A percentile compares a stretch with the other conserved stretches of the same genome.
These are phyloP conservation scores for Guyanaporus albipodus DNA, from an alignment of 768 basidiomycete genomes.

Conservation along the genomic window DNA sequence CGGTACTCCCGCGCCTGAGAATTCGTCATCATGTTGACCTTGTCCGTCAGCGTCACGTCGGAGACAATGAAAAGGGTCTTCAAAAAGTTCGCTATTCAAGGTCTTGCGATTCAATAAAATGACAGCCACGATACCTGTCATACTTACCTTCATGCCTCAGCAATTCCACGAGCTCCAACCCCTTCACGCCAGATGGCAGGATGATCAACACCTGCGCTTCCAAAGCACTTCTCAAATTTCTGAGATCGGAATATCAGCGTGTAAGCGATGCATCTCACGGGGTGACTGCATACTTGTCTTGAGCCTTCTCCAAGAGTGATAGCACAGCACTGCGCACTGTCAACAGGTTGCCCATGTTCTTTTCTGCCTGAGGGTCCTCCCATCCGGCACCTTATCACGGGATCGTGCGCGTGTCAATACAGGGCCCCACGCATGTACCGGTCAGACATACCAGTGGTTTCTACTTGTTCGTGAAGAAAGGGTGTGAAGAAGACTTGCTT, in stretches of 20 bases:
- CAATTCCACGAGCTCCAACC: constrained; percentile 33
- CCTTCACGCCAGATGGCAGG: constrained; percentile 36
- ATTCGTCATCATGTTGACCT: constrained; percentile 37
- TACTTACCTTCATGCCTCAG: constrained; percentile 42
- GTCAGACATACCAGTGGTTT: constrained; percentile 50
- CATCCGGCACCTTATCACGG: constrained; percentile 50
- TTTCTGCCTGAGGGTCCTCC: constrained; percentile 52
- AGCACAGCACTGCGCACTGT: constrained; percentile 58
- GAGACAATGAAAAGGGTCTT: constrained; percentile 82
- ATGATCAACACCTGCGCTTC: constrained; percentile 73
- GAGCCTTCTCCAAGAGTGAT: constrained; percentile 69
- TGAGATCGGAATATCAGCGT: constrained; percentile 28
- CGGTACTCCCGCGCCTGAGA: constrained; percentile 50
- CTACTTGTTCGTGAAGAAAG: constrained; percentile 77
- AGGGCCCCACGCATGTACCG: background rate
- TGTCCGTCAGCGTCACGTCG: constrained; percentile 51
- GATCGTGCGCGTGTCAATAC: background rate
- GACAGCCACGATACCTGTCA: background rate
- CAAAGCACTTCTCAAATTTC: constrained; percentile 68
- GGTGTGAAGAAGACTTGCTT: constrained; percentile 30
- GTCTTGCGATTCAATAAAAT: background rate
- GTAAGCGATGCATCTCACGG: background rate
- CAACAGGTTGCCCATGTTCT: constrained; percentile 63
- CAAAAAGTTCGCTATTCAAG: constrained; percentile 53
- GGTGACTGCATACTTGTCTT: constrained; percentile 58